Percentiles rank a stretch among this genome's conserved stretches.
These are phyloP conservation scores for Ophiocytium majus DNA, from an alignment of 352 stramenopile genomes.

Conservation along the genomic window DNA sequence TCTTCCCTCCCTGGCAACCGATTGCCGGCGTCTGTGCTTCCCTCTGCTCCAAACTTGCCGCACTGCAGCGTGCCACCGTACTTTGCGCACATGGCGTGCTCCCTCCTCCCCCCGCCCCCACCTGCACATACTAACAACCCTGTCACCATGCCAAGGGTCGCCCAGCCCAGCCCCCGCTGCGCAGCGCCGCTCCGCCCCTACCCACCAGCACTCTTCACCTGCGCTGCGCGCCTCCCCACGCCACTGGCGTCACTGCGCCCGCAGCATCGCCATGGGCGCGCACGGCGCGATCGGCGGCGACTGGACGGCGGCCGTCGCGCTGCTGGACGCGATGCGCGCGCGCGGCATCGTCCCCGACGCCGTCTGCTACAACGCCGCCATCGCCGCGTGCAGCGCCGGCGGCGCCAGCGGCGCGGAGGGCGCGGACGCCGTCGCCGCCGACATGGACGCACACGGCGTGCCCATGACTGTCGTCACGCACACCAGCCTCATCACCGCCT, in stretches of 20 bases:
- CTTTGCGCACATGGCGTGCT: too few species aligned
- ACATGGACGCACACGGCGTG: conserved; percentile 19
- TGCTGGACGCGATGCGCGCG: conserved; percentile 32
- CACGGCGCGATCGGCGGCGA: conserved; percentile 31
- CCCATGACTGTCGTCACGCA: conserved; percentile 2
- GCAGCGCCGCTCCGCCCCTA: too few species aligned
- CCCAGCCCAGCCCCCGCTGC: too few species aligned
- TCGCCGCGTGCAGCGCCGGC: conserved; percentile 40
- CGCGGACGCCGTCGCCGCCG: conserved; percentile 18
- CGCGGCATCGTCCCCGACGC: conserved; percentile 21
- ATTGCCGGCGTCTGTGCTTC: too few species aligned
- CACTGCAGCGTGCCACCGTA: too few species aligned
- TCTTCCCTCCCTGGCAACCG: too few species aligned
- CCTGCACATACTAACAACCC: too few species aligned
- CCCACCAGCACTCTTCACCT: too few species aligned
- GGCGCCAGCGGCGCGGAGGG: conserved; percentile 26
- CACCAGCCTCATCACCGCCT: not conserved
- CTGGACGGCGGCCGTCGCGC: conserved; percentile 27
- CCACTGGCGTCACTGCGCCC: not conserved
- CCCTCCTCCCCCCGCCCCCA: too few species aligned
- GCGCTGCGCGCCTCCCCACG: not conserved
- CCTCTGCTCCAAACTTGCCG: too few species aligned
- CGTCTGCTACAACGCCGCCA: conserved; percentile 55
- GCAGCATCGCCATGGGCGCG: conserved; percentile 28
- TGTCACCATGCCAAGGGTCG: too few species aligned